Conservation (phyloP, 2,329 filamentous ascomycete species). For the Zymoseptoria crescenta region DNA sequence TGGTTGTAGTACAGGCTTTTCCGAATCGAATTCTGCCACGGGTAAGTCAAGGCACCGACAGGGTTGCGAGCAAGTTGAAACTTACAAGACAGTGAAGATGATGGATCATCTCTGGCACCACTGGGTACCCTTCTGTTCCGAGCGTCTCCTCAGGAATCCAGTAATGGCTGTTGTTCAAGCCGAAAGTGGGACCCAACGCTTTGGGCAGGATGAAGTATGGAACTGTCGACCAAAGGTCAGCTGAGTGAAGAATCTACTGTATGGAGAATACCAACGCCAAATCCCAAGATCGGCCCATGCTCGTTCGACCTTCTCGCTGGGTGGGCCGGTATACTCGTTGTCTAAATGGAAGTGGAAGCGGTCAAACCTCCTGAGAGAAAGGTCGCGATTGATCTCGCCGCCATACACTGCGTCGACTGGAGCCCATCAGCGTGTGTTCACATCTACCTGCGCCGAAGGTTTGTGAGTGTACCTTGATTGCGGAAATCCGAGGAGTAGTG, state of each 20-base stretch:
- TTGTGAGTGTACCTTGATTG: background rate
- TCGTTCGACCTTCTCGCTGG: background rate
- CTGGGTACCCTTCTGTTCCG: background rate
- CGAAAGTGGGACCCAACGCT: background rate
- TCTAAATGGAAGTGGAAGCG: background rate
- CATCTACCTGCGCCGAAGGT: background rate
- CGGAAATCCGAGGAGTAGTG: background rate
- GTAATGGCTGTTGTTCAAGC: background rate
- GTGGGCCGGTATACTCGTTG: background rate
- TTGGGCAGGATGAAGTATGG: background rate
- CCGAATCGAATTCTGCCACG: background rate
- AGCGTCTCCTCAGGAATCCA: background rate
- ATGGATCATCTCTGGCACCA: constrained; percentile 1
- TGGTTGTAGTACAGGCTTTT: constrained; percentile 3
- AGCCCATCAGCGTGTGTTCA: background rate
- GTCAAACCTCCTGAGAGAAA: background rate
- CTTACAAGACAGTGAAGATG: constrained; percentile 3
- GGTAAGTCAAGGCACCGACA: background rate
- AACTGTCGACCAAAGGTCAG: background rate
- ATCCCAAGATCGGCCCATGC: background rate
- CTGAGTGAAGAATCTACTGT: background rate
- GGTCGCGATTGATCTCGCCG: background rate
- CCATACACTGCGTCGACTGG: background rate
- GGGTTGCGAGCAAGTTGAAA: background rate
- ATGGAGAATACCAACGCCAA: background rate